Evolutionary conservation across 2,329 filamentous ascomycete genomes (phyloP).

Genomic region (Daldinia sp.): DNA sequence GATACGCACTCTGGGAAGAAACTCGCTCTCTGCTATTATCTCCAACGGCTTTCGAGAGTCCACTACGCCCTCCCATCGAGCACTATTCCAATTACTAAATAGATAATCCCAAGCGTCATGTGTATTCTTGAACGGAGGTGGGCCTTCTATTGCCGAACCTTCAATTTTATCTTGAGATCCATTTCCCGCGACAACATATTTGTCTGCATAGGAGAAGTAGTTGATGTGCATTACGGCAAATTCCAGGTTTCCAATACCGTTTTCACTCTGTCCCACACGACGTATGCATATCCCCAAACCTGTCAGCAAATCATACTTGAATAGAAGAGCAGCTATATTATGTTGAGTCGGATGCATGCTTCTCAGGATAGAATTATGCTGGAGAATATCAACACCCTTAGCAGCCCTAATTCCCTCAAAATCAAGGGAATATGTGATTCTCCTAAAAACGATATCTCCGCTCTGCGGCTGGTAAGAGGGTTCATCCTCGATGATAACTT

Average conservation of each 20-base stretch:
- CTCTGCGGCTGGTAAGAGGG: constrained; percentile 1
- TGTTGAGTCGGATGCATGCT: not conserved
- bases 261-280: not conserved
- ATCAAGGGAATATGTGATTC: not conserved
- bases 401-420: not conserved
- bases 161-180: not conserved
- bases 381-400: not conserved
- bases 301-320: not conserved
- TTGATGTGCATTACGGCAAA: constrained; percentile 10
- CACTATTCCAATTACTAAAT: constrained; percentile 5
- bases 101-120: not conserved
- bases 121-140: not conserved
- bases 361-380: not conserved
- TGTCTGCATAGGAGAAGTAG: not conserved
- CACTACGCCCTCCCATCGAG: not conserved
- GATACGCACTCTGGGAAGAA: constrained; percentile 4
- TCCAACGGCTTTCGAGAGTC: not conserved
- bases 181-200: not conserved
- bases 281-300: constrained; percentile 6
- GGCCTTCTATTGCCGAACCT: no score
- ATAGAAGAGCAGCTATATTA: constrained; percentile 3
- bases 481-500: constrained; percentile 11
- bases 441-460: constrained; percentile 23
- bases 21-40: not conserved
- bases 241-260: constrained; percentile 5